Evolutionary conservation across 208 protist genomes (phyloP).

Genomic region (Acanthamoeba rhysodes): DNA sequence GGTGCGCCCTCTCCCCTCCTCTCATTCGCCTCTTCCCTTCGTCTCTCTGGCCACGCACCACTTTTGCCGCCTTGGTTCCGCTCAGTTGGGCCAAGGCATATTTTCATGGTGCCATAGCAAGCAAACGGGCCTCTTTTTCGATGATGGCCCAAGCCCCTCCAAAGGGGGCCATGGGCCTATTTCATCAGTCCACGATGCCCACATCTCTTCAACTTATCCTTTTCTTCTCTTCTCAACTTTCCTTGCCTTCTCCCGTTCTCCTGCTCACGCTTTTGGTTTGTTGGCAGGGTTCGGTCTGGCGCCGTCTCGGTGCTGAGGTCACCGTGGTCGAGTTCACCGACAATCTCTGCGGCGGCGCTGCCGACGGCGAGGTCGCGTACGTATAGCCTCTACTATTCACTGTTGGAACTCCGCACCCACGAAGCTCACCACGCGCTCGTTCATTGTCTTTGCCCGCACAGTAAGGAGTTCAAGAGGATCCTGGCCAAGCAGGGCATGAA

Average conservation of each 20-base stretch:
- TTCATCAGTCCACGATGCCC: constrained; percentile 30
- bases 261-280: constrained; percentile 75
- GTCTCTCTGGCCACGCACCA: background rate
- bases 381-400: background rate
- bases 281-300: constrained; percentile 97
- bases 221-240: background rate
- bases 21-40: background rate
- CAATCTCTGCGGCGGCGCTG: constrained; percentile 91
- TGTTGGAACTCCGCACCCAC: background rate
- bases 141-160: background rate
- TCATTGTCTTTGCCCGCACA: constrained; percentile 1
- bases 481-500: constrained; percentile 91
- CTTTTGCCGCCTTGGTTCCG: background rate
- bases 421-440: constrained; percentile 82
- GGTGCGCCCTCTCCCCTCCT: background rate
- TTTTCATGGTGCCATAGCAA: background rate
- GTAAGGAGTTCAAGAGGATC: constrained; percentile 72
- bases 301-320: constrained; percentile 97
- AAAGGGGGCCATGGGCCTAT: background rate
- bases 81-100: constrained; percentile 15
- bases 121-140: background rate
- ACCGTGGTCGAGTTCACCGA: constrained; percentile 99
- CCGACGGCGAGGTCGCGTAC: constrained; percentile 82
- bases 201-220: background rate
- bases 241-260: background rate